Conservation (phyloP, 768 basidiomycete species). For the Neoboletus subvelutipes region DNA sequence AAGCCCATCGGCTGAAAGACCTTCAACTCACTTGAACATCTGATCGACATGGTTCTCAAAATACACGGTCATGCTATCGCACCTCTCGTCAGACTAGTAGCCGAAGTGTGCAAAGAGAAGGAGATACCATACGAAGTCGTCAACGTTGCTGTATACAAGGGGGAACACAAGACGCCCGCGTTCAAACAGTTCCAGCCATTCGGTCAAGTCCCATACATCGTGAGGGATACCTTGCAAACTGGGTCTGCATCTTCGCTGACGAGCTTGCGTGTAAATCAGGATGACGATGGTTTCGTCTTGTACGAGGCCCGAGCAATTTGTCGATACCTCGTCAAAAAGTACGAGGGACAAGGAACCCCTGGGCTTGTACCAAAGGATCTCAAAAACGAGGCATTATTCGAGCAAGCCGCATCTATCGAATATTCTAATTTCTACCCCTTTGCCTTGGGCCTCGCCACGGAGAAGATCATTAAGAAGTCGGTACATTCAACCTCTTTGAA, state of each 20-base stretch:
- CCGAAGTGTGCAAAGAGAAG: conserved; percentile 39
- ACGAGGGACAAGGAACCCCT: conserved; percentile 19
- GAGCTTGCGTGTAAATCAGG: conserved; percentile 7
- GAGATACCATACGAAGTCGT: conserved; percentile 40
- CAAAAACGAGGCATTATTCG: conserved; percentile 16
- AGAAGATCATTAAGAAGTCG: conserved; percentile 54
- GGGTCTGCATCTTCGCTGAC: neutral
- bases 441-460: conserved; percentile 41
- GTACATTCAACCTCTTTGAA: conserved; percentile 18
- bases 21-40: too few relatives aligned
- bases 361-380: conserved; percentile 20
- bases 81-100: conserved; percentile 42
- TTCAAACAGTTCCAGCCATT: conserved; percentile 36
- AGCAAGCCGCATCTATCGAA: conserved; percentile 25
- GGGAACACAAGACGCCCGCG: conserved; percentile 34
- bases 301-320: conserved; percentile 31
- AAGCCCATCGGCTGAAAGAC: too few relatives aligned
- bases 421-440: conserved; percentile 47
- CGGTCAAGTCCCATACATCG: conserved; percentile 38
- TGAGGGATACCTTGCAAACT: neutral
- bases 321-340: conserved; percentile 33
- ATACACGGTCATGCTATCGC: conserved; percentile 41
- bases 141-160: conserved; percentile 32
- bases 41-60: conserved; percentile 41
- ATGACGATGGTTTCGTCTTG: conserved; percentile 34